phyloP scores from a whole-genome alignment of 805 yeast genomes.

The Schizosaccharomyces lindneri region DNA sequence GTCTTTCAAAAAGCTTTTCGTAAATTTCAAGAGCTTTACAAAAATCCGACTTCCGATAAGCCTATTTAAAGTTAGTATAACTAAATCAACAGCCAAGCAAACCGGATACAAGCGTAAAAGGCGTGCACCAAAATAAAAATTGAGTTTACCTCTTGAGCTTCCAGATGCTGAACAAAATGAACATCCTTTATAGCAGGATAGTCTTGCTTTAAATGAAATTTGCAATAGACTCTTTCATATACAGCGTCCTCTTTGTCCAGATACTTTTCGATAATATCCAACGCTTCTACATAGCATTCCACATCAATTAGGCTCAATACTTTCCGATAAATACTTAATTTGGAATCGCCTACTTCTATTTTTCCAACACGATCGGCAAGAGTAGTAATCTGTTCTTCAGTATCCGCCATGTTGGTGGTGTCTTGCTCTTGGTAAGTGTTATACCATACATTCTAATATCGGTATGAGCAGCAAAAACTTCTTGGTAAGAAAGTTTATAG shows the following conservation, averaged over 20 bases:
- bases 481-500: too few relatives aligned
- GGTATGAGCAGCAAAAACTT: not conserved
- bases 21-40: not conserved
- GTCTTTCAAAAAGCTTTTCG: not conserved
- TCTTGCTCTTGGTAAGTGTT: not conserved
- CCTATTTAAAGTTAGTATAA: not conserved
- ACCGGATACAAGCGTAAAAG: not conserved
- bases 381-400: not conserved
- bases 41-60: not conserved
- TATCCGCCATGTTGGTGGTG: not conserved
- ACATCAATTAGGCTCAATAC: constrained; percentile 14
- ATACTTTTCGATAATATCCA: constrained; percentile 17
- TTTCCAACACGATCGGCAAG: not conserved
- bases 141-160: not conserved
- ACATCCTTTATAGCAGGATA: not conserved
- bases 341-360: not conserved
- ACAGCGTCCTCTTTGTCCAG: constrained; percentile 14
- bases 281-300: constrained; percentile 22
- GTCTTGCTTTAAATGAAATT: not conserved
- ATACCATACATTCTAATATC: not conserved
- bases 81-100: not conserved
- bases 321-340: not conserved
- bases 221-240: not conserved
- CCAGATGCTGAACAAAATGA: not conserved
- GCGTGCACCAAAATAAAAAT: not conserved